Percentiles rank a stretch among this genome's conserved stretches.
These are phyloP conservation scores for Pyrus hybrid DNA, from an alignment of 331 rosid species.

Conservation along the genomic window DNA sequence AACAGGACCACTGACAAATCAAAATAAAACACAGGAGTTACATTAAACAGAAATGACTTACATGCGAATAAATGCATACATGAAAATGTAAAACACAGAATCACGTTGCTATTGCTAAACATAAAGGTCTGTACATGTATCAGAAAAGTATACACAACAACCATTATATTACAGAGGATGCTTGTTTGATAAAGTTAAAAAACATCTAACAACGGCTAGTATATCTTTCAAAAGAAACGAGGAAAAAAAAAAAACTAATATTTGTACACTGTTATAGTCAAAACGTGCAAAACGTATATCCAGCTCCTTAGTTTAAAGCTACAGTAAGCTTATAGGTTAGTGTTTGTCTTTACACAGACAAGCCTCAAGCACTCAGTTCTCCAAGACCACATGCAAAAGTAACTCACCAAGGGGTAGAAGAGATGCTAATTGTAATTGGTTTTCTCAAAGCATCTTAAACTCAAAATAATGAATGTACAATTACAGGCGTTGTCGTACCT, in stretches of 20 bases:
- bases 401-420: not conserved
- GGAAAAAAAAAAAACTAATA: not conserved
- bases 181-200: not conserved
- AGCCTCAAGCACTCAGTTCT: not conserved
- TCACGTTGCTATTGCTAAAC: not conserved
- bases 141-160: not conserved
- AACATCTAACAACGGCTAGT: not conserved
- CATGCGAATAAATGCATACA: not conserved
- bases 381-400: not conserved
- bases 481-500: not conserved
- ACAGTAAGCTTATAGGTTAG: not conserved
- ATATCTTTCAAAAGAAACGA: not conserved
- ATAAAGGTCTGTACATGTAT: not conserved
- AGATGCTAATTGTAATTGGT: not conserved
- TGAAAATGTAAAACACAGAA: not conserved
- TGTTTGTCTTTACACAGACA: not conserved
- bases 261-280: not conserved
- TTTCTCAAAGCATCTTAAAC: not conserved
- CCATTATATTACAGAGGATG: not conserved
- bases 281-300: no score
- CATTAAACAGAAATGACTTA: not conserved
- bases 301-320: not conserved
- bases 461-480: not conserved
- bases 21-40: not conserved
- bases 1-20: not conserved